Evolutionary conservation across 495 filamentous ascomycete species (phyloP).

Genomic region (Echria macrotheca): DNA sequence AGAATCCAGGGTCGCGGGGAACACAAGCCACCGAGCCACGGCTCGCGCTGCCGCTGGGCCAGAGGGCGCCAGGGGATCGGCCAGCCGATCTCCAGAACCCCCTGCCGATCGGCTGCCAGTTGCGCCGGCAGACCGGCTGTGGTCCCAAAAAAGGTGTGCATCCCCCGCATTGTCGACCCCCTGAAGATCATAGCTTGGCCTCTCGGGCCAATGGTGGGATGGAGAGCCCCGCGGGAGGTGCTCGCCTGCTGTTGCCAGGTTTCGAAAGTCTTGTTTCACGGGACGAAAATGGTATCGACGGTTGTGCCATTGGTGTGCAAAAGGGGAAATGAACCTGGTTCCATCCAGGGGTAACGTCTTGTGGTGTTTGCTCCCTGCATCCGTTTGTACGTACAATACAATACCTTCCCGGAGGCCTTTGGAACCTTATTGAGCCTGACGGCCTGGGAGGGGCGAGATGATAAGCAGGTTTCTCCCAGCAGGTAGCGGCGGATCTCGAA

Average conservation of each 20-base stretch:
- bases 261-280: neutral
- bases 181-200: slow-evolving; percentile 13
- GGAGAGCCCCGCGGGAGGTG: neutral
- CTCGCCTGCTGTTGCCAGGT: neutral
- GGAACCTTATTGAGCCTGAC: neutral
- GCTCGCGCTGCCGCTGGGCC: neutral
- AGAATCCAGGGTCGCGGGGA: slow-evolving; percentile 9
- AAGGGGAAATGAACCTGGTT: too few relatives aligned
- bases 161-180: slow-evolving; percentile 14
- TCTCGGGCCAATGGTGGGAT: neutral
- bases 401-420: too few relatives aligned
- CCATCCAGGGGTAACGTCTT: neutral
- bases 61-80: neutral
- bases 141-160: neutral
- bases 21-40: slow-evolving; percentile 10
- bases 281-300: neutral
- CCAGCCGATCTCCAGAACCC: slow-evolving; percentile 10
- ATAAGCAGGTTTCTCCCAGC: too few relatives aligned
- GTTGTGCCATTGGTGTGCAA: neutral
- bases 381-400: too few relatives aligned
- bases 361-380: neutral
- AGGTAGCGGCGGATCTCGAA: neutral
- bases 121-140: neutral
- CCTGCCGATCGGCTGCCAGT: slow-evolving; percentile 11
- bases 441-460: too few relatives aligned